phyloP scores from a whole-genome alignment of 140 eudicot genomes.

The Anethum foeniculum region DNA sequence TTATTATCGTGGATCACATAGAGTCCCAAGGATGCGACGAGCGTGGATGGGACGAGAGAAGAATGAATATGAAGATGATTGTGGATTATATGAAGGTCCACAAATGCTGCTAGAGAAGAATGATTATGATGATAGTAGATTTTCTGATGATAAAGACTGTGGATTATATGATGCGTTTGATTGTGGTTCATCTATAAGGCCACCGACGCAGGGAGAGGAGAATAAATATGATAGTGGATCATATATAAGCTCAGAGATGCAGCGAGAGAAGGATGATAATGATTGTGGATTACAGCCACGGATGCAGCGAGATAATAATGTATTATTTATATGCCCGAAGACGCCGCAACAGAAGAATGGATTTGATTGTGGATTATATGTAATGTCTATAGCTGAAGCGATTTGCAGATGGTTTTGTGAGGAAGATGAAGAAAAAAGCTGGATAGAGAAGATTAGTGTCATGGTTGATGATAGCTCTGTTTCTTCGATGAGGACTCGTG shows the following conservation, averaged over 20 bases:
- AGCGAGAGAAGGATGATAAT: not conserved
- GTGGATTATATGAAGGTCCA: not conserved
- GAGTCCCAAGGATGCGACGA: too few relatives aligned
- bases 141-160: too few relatives aligned
- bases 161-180: too few relatives aligned
- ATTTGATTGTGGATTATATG: slow-evolving; percentile 5
- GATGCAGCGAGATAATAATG: not conserved
- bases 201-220: not conserved
- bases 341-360: slow-evolving; percentile 4
- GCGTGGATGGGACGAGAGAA: not conserved
- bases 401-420: not conserved
- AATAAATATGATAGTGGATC: not conserved
- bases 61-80: not conserved
- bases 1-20: too few relatives aligned
- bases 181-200: too few relatives aligned
- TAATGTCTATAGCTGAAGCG: slow-evolving; percentile 1
- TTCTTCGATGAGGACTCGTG: not conserved
- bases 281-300: not conserved
- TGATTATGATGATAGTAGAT: too few relatives aligned
- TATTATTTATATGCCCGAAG: not conserved
- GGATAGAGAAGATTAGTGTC: not conserved
- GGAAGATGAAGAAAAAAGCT: not conserved
- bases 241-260: not conserved
- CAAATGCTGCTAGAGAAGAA: not conserved
- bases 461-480: not conserved